Base-by-base conservation (phyloP, 2,329 filamentous ascomycete species). In the Fusarium drepaniforme region DNA sequence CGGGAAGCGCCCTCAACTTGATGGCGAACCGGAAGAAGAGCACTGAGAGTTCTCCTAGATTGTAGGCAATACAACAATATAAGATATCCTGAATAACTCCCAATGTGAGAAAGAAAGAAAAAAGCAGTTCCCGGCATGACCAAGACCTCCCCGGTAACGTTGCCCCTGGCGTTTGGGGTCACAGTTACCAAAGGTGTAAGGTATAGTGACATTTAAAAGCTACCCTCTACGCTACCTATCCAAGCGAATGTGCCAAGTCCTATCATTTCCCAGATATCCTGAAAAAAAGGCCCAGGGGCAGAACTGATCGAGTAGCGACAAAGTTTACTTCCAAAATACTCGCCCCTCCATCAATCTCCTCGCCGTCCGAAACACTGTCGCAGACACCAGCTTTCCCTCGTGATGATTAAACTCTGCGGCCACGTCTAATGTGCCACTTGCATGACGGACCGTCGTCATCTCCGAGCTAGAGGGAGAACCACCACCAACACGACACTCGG, bases 311-410 rank as follows among this genome's bases (percentile, higher is more conserved):
- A 35, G 33, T 35, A 13, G 33, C 33, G 18, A n/a, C 38, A 40
- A 40, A 18, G 15, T 16, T 56, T 56, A 73, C 56, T 78, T 78
- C 77, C 76, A 78, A 18, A 76, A 78, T 13, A 88, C 82, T 42
- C 74, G 79, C 0, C 86, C 86, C 68, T 87, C 85, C 80, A 88
- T 87, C 53, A 88, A 69, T 67, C 86, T 79, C 46, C 86, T 82
- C 8, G 86, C 86, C 5, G 86, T 88, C 30, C 86, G 81, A 73
- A 84, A 88, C 1, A 88, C 85, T 0, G 83, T 87, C 3, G 83
- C 85, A 60, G 80, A 75, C 42, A 73, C 73, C 57, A 88, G 76
- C 3, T 67, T 59, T 0, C 84, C 85, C 7, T 80, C 62, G 0
- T 69, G 73, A 65, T 81, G 80, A 72, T 85, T 86, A 8, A 30